Percentiles rank a stretch among this genome's conserved stretches.
phyloP scores from a whole-genome alignment of 805 yeast genomes.

The Starmerella sirachaensis region DNA sequence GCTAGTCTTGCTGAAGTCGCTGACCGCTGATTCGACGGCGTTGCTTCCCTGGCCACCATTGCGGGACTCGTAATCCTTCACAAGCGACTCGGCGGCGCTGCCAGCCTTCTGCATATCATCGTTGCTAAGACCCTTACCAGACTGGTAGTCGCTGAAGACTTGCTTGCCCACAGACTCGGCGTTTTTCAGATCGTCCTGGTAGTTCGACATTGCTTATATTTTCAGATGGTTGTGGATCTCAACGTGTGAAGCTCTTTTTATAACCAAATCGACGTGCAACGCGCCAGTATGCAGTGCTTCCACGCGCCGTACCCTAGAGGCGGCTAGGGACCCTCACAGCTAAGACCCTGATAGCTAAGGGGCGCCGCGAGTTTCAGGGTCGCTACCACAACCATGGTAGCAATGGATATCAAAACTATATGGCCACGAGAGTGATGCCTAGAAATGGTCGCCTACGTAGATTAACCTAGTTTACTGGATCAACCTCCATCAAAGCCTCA shows the following conservation, averaged over 20 bases:
- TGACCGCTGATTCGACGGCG: constrained; percentile 1
- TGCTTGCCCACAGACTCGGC: constrained; percentile 3
- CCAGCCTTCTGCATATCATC: constrained; percentile 3
- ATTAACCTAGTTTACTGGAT: constrained; percentile 25
- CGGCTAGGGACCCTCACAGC: too few relatives aligned
- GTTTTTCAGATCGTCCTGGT: constrained; percentile 1
- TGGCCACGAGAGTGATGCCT: too few relatives aligned
- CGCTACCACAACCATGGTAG: too few relatives aligned
- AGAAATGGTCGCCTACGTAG: too few relatives aligned
- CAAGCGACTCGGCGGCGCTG: constrained; percentile 1
- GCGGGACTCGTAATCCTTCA: neutral
- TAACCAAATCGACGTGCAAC: too few relatives aligned
- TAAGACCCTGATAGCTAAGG: too few relatives aligned
- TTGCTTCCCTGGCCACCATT: constrained; percentile 1
- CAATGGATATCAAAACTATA: too few relatives aligned
- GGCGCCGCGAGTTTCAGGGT: too few relatives aligned
- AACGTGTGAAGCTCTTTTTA: too few relatives aligned
- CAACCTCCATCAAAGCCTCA: constrained; percentile 42
- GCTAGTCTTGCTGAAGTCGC: constrained; percentile 1
- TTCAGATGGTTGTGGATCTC: too few relatives aligned
- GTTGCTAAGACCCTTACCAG: constrained; percentile 3
- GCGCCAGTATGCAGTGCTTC: too few relatives aligned
- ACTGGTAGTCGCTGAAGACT: constrained; percentile 4
- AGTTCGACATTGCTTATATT: constrained; percentile 1
- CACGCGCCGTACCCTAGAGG: too few relatives aligned